phyloP scores from a whole-genome alignment of 2,329 filamentous ascomycete species.

The Alternaria infectoria region DNA sequence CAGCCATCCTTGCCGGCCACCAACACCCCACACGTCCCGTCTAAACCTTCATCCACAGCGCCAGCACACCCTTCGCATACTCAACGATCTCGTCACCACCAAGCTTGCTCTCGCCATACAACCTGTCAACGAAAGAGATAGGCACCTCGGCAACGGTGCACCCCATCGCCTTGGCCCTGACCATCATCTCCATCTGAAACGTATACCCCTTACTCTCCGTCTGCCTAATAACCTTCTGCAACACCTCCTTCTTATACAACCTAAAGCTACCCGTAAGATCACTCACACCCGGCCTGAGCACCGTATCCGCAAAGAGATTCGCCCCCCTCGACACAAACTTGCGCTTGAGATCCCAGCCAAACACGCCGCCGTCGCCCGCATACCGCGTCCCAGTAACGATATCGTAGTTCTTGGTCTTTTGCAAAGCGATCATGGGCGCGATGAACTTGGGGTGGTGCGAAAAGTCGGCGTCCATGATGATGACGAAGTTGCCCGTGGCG shows the following conservation, averaged over 20 bases:
- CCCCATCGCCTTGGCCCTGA: conserved; percentile 93
- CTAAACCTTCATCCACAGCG: conserved; percentile 58
- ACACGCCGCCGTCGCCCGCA: conserved; percentile 83
- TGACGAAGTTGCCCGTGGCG: conserved; percentile 89
- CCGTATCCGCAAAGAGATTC: conserved; percentile 94
- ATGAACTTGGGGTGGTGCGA: conserved; percentile 99
- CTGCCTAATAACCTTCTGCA: conserved; percentile 87
- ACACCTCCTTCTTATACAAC: conserved; percentile 87
- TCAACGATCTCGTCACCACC: conserved; percentile 95
- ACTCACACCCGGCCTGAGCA: conserved; percentile 90
- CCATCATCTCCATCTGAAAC: conserved; percentile 99
- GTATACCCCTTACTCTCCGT: conserved; percentile 97
- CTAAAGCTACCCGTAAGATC: conserved; percentile 95
- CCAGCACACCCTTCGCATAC: conserved; percentile 75
- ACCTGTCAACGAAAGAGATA: conserved; percentile 87
- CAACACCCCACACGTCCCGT: conserved; percentile 26
- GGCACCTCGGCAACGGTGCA: conserved; percentile 93
- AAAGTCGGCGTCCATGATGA: conserved; percentile 99
- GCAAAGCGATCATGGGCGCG: conserved; percentile 85
- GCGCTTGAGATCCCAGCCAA: conserved; percentile 90
- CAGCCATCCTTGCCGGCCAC: conserved; percentile 26
- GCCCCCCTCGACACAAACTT: conserved; percentile 81
- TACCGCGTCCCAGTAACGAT: conserved; percentile 98
- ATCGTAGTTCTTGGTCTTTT: conserved; percentile 81
- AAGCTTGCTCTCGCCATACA: conserved; percentile 95